Percentiles rank a stretch among this genome's conserved stretches.
phyloP scores from a whole-genome alignment of 2,329 filamentous ascomycete genomes.

The Botrytis fabae region DNA sequence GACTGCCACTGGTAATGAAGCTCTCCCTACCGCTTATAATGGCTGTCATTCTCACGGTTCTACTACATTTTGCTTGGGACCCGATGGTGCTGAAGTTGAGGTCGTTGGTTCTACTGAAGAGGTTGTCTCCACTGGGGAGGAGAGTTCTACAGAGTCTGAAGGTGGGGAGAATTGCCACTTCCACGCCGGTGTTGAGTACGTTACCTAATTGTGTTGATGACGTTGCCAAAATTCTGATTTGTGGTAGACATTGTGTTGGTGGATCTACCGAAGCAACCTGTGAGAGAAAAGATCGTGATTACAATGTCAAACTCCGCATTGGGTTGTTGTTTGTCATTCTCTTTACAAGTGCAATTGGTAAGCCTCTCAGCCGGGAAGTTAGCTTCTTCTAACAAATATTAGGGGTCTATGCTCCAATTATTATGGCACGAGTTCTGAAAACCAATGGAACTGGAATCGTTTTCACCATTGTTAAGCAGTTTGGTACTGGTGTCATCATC shows the following conservation, averaged over 20 bases:
- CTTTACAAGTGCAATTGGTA: slow-evolving; percentile 5
- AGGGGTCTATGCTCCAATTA: neutral
- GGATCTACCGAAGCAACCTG: neutral
- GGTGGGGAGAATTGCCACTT: slow-evolving; percentile 7
- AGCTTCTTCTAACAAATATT: neutral
- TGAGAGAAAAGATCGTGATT: slow-evolving; percentile 8
- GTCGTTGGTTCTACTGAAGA: neutral
- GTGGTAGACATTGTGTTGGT: slow-evolving; percentile 3
- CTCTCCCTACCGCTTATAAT: neutral
- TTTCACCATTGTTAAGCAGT: slow-evolving; percentile 58
- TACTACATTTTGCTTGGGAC: neutral
- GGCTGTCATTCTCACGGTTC: slow-evolving; percentile 1
- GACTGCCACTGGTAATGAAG: neutral
- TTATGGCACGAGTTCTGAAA: neutral
- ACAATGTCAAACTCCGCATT: slow-evolving; percentile 2
- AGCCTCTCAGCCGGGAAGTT: neutral
- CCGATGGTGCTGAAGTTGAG: slow-evolving; percentile 1
- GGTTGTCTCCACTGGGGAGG: neutral
- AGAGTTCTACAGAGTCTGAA: neutral
- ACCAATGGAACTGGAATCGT: neutral
- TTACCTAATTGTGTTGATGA: neutral
- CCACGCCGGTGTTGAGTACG: neutral
- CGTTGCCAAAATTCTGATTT: neutral
- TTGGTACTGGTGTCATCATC: slow-evolving; percentile 72
- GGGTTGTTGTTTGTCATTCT: slow-evolving; percentile 3